phyloP scores from a whole-genome alignment of 1,284 basidiomycete species.

The Mycena citricolor region DNA sequence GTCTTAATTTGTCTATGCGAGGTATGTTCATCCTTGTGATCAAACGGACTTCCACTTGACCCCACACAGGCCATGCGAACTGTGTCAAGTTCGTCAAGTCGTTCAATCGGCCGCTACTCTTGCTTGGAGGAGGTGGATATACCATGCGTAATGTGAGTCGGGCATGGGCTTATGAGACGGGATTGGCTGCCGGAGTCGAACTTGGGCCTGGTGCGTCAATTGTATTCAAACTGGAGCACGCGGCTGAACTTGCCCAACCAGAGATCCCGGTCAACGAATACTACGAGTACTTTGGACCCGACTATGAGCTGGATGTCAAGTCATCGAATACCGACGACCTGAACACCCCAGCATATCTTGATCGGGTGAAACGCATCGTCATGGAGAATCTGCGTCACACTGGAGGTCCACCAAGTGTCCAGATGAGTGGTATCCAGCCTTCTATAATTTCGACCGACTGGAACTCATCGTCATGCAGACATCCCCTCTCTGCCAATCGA shows the following conservation, averaged over 20 bases:
- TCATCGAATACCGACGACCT: conserved; percentile 95
- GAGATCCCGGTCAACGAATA: conserved; percentile 97
- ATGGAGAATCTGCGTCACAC: conserved; percentile 87
- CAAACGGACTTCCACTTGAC: too few relatives aligned
- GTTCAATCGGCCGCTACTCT: conserved; percentile 89
- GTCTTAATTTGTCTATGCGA: conserved; percentile 96
- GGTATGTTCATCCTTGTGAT: conserved; percentile 55
- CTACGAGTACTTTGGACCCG: conserved; percentile 99
- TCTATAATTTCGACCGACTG: too few relatives aligned
- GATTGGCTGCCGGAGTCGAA: conserved; percentile 93
- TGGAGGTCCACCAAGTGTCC: conserved; percentile 87
- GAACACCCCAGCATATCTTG: conserved; percentile 91
- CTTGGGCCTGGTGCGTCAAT: conserved; percentile 69
- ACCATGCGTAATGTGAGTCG: conserved; percentile 98
- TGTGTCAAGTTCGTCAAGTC: conserved; percentile 98
- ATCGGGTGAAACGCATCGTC: conserved; percentile 90
- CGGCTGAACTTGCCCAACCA: conserved; percentile 32
- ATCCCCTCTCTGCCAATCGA: conserved; percentile 81
- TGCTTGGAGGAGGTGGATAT: conserved; percentile 97
- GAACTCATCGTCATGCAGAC: too few relatives aligned
- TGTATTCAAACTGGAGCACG: background rate
- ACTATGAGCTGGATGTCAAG: conserved; percentile 96
- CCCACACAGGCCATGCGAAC: conserved; percentile 91
- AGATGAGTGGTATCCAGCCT: too few relatives aligned
- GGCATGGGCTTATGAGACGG: conserved; percentile 98